Evolutionary conservation across 108 stramenopile species (phyloP).

Genomic region (Cyclotella baltica): DNA sequence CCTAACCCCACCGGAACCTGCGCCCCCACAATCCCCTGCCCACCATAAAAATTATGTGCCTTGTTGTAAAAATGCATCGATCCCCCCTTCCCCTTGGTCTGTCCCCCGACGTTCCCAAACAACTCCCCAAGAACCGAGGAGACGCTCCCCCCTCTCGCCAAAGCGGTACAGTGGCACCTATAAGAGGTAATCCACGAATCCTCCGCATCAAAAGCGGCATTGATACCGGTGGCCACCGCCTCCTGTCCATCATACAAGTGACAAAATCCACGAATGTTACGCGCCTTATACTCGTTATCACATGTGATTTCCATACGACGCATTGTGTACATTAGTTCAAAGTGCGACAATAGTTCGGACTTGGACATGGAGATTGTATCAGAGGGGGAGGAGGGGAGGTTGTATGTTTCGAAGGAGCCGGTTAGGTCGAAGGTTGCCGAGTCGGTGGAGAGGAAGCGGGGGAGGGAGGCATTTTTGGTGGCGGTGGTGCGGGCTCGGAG

Average conservation of each 20-base stretch:
- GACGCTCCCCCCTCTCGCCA: slow-evolving; percentile 93
- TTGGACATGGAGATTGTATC: slow-evolving; percentile 82
- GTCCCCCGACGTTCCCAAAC: slow-evolving; percentile 84
- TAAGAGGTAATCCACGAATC: slow-evolving; percentile 98
- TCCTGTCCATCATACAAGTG: slow-evolving; percentile 99
- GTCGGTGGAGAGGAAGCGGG: slow-evolving; percentile 49
- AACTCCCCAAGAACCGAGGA: slow-evolving; percentile 90
- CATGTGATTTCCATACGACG: slow-evolving; percentile 99
- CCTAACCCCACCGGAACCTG: slow-evolving; percentile 99
- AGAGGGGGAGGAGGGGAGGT: slow-evolving; percentile 74
- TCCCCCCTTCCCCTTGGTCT: slow-evolving; percentile 96
- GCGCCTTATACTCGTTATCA: slow-evolving; percentile 99
- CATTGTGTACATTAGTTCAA: slow-evolving; percentile 99
- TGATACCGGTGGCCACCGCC: slow-evolving; percentile 97
- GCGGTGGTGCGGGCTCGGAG: slow-evolving; percentile 41
- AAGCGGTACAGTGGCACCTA: slow-evolving; percentile 97
- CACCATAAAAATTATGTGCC: slow-evolving; percentile 97
- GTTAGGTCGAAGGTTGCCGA: slow-evolving; percentile 74
- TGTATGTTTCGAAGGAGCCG: slow-evolving; percentile 83
- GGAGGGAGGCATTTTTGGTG: slow-evolving; percentile 4
- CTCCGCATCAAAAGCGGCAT: slow-evolving; percentile 83
- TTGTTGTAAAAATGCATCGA: slow-evolving; percentile 99
- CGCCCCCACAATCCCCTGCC: slow-evolving; percentile 98
- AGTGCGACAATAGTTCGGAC: slow-evolving; percentile 93
- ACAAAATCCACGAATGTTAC: slow-evolving; percentile 99